Percentiles rank a stretch among this genome's conserved stretches.
Conservation (phyloP, 2,329 filamentous ascomycete species). For the Rhexocercosporidium sp. region DNA sequence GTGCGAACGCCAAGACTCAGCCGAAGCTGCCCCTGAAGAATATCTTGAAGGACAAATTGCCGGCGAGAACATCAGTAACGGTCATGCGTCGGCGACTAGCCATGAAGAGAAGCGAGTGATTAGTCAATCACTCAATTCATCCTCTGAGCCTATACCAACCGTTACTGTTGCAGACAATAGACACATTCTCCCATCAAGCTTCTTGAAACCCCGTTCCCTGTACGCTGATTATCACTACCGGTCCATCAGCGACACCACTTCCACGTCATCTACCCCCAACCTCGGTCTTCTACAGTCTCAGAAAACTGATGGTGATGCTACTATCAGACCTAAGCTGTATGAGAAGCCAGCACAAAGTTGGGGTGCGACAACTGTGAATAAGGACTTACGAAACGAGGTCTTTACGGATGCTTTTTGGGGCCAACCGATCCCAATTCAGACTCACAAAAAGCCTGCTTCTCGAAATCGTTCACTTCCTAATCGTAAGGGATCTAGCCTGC, state of each 20-base stretch:
- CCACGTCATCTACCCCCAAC: constrained; percentile 43
- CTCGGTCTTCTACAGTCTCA: constrained; percentile 26
- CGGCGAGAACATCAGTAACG: not conserved
- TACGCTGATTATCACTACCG: constrained; percentile 37
- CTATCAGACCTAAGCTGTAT: constrained; percentile 52
- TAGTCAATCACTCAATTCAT: constrained; percentile 76
- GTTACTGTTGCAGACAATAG: constrained; percentile 94
- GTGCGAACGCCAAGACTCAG: constrained; percentile 23
- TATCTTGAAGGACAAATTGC: not conserved
- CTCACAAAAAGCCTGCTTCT: constrained; percentile 68
- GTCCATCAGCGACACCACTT: constrained; percentile 31
- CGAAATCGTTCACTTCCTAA: constrained; percentile 67
- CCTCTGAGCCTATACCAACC: constrained; percentile 74
- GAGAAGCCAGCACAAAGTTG: constrained; percentile 70
- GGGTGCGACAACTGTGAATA: constrained; percentile 92
- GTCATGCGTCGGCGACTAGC: constrained; percentile 10
- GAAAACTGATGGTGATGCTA: not conserved
- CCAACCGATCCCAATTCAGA: constrained; percentile 80
- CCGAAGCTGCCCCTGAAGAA: constrained; percentile 37
- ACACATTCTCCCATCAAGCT: constrained; percentile 86
- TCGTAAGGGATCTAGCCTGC: constrained; percentile 50
- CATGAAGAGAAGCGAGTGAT: constrained; percentile 52
- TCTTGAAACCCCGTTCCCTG: constrained; percentile 68
- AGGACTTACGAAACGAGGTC: constrained; percentile 85
- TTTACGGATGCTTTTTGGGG: constrained; percentile 91